Conservation (phyloP, 352 stramenopile genomes). For the Elongisporangium undulatum region DNA sequence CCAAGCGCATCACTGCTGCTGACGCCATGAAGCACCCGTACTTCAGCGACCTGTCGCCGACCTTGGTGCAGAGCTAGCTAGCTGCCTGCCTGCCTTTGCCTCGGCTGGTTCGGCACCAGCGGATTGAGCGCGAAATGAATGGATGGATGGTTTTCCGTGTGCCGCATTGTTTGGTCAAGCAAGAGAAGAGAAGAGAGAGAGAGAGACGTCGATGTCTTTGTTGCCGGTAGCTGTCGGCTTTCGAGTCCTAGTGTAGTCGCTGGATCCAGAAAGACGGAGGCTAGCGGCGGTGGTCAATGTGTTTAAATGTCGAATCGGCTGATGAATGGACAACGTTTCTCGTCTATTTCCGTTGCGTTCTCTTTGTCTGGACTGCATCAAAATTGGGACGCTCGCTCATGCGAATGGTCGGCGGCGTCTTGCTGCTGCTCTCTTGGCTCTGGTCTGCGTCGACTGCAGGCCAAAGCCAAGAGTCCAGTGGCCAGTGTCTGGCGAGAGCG, state of each 20-base stretch:
- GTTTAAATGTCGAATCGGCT: too few relatives aligned
- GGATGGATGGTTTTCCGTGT: too few relatives aligned
- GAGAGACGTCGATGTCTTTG: slow-evolving; percentile 3
- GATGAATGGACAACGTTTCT: too few relatives aligned
- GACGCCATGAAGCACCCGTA: slow-evolving; percentile 97
- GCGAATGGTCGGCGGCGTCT: too few relatives aligned
- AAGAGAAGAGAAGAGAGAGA: slow-evolving; percentile 3
- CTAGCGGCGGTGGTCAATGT: too few relatives aligned
- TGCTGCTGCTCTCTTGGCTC: too few relatives aligned
- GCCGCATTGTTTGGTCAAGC: too few relatives aligned
- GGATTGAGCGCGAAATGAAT: too few relatives aligned
- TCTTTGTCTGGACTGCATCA: too few relatives aligned
- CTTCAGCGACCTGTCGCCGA: slow-evolving; percentile 92
- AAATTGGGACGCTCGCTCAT: too few relatives aligned
- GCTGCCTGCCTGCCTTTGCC: neutral
- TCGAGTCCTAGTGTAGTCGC: slow-evolving; percentile 1
- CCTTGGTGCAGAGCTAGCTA: slow-evolving; percentile 22
- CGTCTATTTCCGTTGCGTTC: too few relatives aligned
- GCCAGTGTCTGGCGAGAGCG: slow-evolving; percentile 21
- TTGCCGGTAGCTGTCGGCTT: slow-evolving; percentile 1
- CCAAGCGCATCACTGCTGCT: slow-evolving; percentile 91
- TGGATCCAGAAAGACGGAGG: neutral
- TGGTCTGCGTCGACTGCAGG: too few relatives aligned
- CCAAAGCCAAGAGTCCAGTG: neutral
- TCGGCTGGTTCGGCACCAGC: neutral